Conservation (phyloP, 805 yeast species). For the Wickerhamomyces queroliae region DNA sequence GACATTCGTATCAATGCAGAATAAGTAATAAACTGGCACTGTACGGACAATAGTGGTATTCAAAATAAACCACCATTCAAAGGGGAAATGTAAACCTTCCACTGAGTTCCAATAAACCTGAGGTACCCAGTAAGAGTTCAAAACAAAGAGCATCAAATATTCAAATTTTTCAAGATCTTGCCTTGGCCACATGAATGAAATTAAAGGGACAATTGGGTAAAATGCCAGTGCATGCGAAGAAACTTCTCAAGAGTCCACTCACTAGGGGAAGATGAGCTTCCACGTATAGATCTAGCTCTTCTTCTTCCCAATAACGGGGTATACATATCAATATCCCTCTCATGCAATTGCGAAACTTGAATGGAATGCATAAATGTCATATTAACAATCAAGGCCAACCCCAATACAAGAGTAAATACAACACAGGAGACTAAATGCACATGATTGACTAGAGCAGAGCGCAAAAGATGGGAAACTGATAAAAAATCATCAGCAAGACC, state of each 20-base stretch:
- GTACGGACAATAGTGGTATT: slow-evolving; percentile 61
- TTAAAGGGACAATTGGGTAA: slow-evolving; percentile 50
- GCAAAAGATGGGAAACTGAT: slow-evolving; percentile 54
- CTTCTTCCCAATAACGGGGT: slow-evolving; percentile 62
- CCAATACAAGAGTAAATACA: slow-evolving; percentile 62
- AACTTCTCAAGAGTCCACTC: no score
- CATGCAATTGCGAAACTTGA: slow-evolving; percentile 65
- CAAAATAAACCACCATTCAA: slow-evolving; percentile 70
- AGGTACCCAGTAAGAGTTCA: slow-evolving; percentile 83
- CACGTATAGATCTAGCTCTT: slow-evolving; percentile 32
- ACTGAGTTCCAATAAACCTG: slow-evolving; percentile 76
- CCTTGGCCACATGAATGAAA: slow-evolving; percentile 59
- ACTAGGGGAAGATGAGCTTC: no score
- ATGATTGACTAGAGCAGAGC: slow-evolving; percentile 48
- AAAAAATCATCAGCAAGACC: slow-evolving; percentile 64
- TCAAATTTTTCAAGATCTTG: slow-evolving; percentile 52
- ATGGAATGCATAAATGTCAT: slow-evolving; percentile 66
- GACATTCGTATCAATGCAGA: slow-evolving; percentile 47
- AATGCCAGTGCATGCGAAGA: slow-evolving; percentile 41
- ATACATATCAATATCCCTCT: slow-evolving; percentile 58
- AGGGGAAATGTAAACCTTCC: slow-evolving; percentile 60
- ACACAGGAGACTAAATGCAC: slow-evolving; percentile 64
- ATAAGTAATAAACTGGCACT: slow-evolving; percentile 60
- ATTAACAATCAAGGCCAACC: slow-evolving; percentile 69
- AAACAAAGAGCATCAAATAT: slow-evolving; percentile 38